A percentile compares a stretch with the other conserved stretches of the same genome.
Conservation (phyloP, 345 rosid species). For the Dovyalis caffra region DNA sequence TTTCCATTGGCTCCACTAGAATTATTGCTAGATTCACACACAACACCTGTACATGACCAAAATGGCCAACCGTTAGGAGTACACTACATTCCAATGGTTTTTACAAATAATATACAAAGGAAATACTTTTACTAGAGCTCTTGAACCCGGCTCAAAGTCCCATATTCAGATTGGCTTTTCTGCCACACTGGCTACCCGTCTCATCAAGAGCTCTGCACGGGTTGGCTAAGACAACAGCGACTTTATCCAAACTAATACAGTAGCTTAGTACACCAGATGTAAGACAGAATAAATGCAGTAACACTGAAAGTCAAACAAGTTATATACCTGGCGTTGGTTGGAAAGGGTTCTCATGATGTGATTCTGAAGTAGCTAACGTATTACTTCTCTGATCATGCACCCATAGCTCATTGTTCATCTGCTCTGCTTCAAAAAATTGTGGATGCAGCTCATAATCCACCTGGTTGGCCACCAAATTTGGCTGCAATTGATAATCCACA, state of each 20-base stretch:
- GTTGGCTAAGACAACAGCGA: slow-evolving; percentile 41
- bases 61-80: slow-evolving; percentile 18
- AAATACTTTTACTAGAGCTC: slow-evolving; percentile 50
- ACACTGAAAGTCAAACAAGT: slow-evolving; percentile 9
- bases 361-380: slow-evolving; percentile 18
- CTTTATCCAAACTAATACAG: slow-evolving; percentile 37
- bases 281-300: slow-evolving; percentile 9
- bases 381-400: slow-evolving; percentile 36
- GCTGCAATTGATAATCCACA: slow-evolving; percentile 14
- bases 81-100: slow-evolving; percentile 3
- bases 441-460: slow-evolving; percentile 31
- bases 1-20: slow-evolving; percentile 25
- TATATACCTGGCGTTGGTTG: slow-evolving; percentile 51
- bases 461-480: slow-evolving; percentile 15
- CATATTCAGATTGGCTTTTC: slow-evolving; percentile 30
- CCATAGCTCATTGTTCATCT: slow-evolving; percentile 37
- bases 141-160: slow-evolving; percentile 45
- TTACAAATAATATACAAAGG: slow-evolving; percentile 4
- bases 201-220: slow-evolving; percentile 46
- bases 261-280: slow-evolving; percentile 24
- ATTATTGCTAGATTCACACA: slow-evolving; percentile 12
- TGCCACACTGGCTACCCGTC: slow-evolving; percentile 42
- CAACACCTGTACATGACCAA: slow-evolving; percentile 45
- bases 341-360: slow-evolving; percentile 16
- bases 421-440: slow-evolving; percentile 26